Base-by-base conservation (phyloP, 106 monocot species). In the Dendrobium catenatum region DNA sequence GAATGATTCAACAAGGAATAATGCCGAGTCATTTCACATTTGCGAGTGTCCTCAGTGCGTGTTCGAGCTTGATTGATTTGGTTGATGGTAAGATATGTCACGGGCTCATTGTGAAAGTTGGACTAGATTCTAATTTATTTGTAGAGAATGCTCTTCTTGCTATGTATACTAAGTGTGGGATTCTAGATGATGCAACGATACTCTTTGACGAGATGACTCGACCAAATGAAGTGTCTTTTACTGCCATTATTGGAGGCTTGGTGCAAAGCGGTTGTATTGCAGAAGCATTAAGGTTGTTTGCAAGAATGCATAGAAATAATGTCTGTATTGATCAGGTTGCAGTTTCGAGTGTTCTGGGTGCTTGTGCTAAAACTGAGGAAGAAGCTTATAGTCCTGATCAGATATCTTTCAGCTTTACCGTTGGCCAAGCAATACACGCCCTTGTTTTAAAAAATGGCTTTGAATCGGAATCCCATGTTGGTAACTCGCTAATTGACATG, bases 201-300 rank as follows among this genome's bases (percentile, higher is more conserved):
- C 66, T 92, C 26, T 97, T 97, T 48, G 86, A 92, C 27, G 79
- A 49, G 11, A 89, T 97, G 83, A 31, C 56, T 49, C 54, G 73
- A 3, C 92, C 88, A 11, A 97, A 92, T 55, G 97, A 94, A 79
- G 97, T 97, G 19, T 88, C 97, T 4, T 91, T 97, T 83, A 97
- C 94, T n/a, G 90, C 94, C 27, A 88, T 97, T 84, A 94, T 97
- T 89, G 87, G 90, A 26, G 89, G 97, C 0, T 82, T 97, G 64
- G 79, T 88, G 68, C 89, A 88, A 49, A 78, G 72, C 49, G 92
- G 92, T 9, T 87, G 77, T 2, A 42, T 73, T 22, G 75, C 75
- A 13, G 90, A 88, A 73, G 92, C 94, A 3, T 79, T 94, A 79
- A 78, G 78, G 11, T 77, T 97, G 87, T 97, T 97, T 82, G 83